Evolutionary conservation across 2,329 filamentous ascomycete genomes (phyloP).

Genomic region (Aaosphaeria arxii): DNA sequence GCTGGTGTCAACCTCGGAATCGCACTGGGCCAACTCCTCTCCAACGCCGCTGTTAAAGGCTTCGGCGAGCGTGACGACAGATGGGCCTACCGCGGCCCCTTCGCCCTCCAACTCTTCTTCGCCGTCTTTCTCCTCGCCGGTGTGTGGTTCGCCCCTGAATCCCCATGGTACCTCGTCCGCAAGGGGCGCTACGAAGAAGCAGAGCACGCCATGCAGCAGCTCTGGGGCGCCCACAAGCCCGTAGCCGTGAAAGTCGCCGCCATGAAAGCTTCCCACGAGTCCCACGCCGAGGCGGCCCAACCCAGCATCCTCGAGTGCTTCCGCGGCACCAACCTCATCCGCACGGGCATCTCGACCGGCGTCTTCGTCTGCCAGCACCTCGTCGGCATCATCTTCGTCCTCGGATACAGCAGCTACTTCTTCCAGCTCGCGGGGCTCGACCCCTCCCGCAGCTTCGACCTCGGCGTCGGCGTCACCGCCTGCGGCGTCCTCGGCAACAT

Average conservation of each 20-base stretch:
- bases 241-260: slow-evolving; percentile 40
- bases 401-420: slow-evolving; percentile 46
- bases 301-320: slow-evolving; percentile 78
- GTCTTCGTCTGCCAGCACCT: slow-evolving; percentile 43
- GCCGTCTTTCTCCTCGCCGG: slow-evolving; percentile 61
- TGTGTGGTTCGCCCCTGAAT: slow-evolving; percentile 65
- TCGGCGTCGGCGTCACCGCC: slow-evolving; percentile 53
- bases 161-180: slow-evolving; percentile 70
- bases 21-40: slow-evolving; percentile 60
- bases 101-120: slow-evolving; percentile 72
- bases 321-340: slow-evolving; percentile 68
- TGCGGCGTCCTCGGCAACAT: slow-evolving; percentile 70
- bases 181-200: slow-evolving; percentile 61
- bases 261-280: slow-evolving; percentile 74
- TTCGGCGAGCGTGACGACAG: slow-evolving; percentile 51
- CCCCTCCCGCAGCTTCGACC: slow-evolving; percentile 33
- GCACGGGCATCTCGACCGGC: slow-evolving; percentile 65
- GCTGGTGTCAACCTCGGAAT: slow-evolving; percentile 62
- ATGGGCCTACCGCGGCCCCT: slow-evolving; percentile 62
- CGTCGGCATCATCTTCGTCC: slow-evolving; percentile 36
- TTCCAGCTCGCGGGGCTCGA: slow-evolving; percentile 41
- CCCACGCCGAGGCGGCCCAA: slow-evolving; percentile 61
- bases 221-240: slow-evolving; percentile 49
- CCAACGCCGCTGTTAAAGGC: slow-evolving; percentile 36
- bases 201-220: slow-evolving; percentile 59